Evolutionary conservation across 2,329 filamentous ascomycete species (phyloP), one percentile per base, ranked within the genome.

Genomic region (Claviceps sp.): DNA sequence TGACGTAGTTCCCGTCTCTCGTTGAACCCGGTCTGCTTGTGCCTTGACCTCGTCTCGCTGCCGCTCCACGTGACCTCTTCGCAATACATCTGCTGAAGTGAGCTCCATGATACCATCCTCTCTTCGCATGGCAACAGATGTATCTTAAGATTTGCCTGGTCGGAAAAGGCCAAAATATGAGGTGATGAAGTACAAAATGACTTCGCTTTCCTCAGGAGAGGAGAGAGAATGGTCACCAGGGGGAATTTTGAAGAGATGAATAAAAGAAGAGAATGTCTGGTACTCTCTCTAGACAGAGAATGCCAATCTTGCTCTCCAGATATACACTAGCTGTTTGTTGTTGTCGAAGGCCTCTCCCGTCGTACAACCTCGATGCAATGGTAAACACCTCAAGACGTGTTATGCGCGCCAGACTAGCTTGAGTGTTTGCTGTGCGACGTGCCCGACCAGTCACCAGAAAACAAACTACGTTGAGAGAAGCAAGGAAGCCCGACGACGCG

Each of bases 21-120:
- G 40, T 24, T 37, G 30, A 16, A 18, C n/a, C 18, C n/a, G n/a
- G 38, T 22, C 47, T n/a, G n/a, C 16, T 16, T 7, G 50, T 14
- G 14, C 37, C 14, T 47, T 37, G 30, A 34, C 16, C 22, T 14
- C 48, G 7, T 50, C 48, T 44, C 16, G 34, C 14, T 46, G 34
- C 50, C 62, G 57, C 48, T 66, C 63, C 30, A 57, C 55, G 44
- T 59, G 60, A 41, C 65, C 64, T 48, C 64, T 58, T 50, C 62
- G 57, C 37, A 68, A 58, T 11, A 67, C 60, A 54, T 68, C 61
- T 46, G 59, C 59, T 26, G 66, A 59, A 48, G 68, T 57, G 52
- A 59, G 61, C 52, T 68, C 66, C 62, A 67, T 63, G 22, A 56
- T 55, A 37, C 56, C 50, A 14, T 52, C 51, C 41, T 58, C 58